Conservation (phyloP, 805 yeast species). For the Ogataea paraovalis region DNA sequence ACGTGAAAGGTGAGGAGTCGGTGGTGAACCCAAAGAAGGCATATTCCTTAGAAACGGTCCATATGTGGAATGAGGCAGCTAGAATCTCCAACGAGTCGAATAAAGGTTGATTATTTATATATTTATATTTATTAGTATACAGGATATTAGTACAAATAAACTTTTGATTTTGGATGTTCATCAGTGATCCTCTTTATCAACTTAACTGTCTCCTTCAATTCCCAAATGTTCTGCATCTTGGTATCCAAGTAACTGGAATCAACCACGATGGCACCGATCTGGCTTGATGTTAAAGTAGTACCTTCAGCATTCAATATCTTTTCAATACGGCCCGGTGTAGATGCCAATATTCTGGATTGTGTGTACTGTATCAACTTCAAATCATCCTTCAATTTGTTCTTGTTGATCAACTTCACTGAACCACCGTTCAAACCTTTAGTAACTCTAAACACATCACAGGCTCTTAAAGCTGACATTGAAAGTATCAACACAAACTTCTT, state of each 20-base stretch:
- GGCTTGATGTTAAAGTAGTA: slow-evolving; percentile 35
- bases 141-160: slow-evolving; percentile 44
- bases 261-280: slow-evolving; percentile 51
- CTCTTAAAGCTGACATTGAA: slow-evolving; percentile 78
- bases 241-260: slow-evolving; percentile 61
- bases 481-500: slow-evolving; percentile 49
- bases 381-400: slow-evolving; percentile 69
- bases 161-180: slow-evolving; percentile 38
- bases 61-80: slow-evolving; percentile 47
- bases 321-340: slow-evolving; percentile 59
- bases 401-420: slow-evolving; percentile 67
- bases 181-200: slow-evolving; percentile 37
- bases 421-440: slow-evolving; percentile 41
- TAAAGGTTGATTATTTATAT: slow-evolving; percentile 1
- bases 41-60: slow-evolving; percentile 36
- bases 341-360: slow-evolving; percentile 48
- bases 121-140: not conserved
- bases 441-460: slow-evolving; percentile 78
- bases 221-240: slow-evolving; percentile 60
- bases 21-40: slow-evolving; percentile 34
- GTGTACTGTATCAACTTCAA: slow-evolving; percentile 41
- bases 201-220: slow-evolving; percentile 42
- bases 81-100: slow-evolving; percentile 14
- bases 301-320: slow-evolving; percentile 45
- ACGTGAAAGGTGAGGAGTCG: slow-evolving; percentile 35